These are phyloP conservation scores for Cercospora zeae-maydis DNA, from an alignment of 2,329 filamentous ascomycete species.

Conservation along the genomic window DNA sequence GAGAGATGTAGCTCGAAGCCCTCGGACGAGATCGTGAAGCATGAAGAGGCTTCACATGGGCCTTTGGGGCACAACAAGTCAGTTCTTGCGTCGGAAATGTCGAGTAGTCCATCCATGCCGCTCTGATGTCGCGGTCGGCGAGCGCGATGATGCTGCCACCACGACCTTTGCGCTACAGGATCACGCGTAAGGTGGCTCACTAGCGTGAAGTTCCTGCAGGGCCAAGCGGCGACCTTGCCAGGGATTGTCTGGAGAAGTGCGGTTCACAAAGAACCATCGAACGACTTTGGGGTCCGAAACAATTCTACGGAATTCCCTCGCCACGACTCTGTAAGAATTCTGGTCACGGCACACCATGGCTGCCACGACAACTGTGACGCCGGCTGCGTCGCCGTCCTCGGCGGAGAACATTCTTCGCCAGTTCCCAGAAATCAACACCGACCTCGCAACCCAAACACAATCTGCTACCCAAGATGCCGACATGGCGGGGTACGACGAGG, in stretches of 20 bases:
- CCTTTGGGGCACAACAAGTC: no score
- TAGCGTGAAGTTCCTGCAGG: slow-evolving; percentile 1
- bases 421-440: slow-evolving; percentile 75
- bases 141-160: neutral
- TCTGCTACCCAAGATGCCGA: slow-evolving; percentile 58
- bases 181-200: slow-evolving; percentile 7
- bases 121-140: neutral
- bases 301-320: slow-evolving; percentile 4
- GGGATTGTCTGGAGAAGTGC: slow-evolving; percentile 9
- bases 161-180: slow-evolving; percentile 3
- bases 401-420: slow-evolving; percentile 81
- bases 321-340: neutral
- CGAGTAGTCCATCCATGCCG: neutral
- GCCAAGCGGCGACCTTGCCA: neutral
- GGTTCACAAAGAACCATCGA: slow-evolving; percentile 12
- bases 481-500: slow-evolving; percentile 88
- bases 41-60: no score
- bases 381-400: slow-evolving; percentile 48
- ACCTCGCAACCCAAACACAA: slow-evolving; percentile 51
- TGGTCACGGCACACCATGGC: slow-evolving; percentile 26
- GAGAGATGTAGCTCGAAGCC: no score
- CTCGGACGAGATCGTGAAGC: no score
- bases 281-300: slow-evolving; percentile 10
- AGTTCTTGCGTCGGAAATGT: no score
- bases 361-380: slow-evolving; percentile 30